Percentiles rank a stretch among this genome's conserved stretches.
These are phyloP conservation scores for Saprolegnia diclina DNA, from an alignment of 352 stramenopile genomes.

Conservation along the genomic window DNA sequence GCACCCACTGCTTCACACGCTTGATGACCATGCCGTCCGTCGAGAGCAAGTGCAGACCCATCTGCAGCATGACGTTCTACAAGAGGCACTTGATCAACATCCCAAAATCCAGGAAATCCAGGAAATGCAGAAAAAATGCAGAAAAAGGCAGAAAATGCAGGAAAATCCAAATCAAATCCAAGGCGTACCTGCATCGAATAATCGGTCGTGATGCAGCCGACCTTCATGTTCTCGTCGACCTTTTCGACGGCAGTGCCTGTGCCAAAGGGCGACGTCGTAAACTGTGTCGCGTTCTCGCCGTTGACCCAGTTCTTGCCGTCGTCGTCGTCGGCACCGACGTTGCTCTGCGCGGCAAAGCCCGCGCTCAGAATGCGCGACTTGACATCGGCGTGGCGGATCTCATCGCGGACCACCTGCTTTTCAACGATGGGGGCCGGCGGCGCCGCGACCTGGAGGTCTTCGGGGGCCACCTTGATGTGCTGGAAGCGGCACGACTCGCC, in stretches of 20 bases:
- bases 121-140: neutral
- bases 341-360: conserved; percentile 68
- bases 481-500: conserved; percentile 67
- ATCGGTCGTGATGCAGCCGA: conserved; percentile 84
- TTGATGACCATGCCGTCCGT: conserved; percentile 82
- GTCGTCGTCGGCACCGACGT: conserved; percentile 65
- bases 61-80: conserved; percentile 83
- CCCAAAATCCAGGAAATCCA: neutral
- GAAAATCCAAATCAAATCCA: neutral
- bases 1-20: conserved; percentile 92
- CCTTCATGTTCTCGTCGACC: conserved; percentile 43
- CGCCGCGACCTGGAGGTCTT: conserved; percentile 31
- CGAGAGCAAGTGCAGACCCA: conserved; percentile 72
- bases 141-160: neutral
- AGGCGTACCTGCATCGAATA: conserved; percentile 67
- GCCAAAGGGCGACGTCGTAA: conserved; percentile 66
- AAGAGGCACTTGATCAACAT: neutral
- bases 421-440: conserved; percentile 29
- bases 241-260: conserved; percentile 59
- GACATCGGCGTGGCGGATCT: conserved; percentile 68
- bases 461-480: conserved; percentile 40
- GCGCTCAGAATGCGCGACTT: conserved; percentile 82
- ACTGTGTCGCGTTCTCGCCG: conserved; percentile 52
- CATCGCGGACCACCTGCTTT: neutral
- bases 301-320: conserved; percentile 88